Percentiles rank a stretch among this genome's conserved stretches.
phyloP scores from a whole-genome alignment of 1,284 basidiomycete species.

The Apiotrichum siamense region DNA sequence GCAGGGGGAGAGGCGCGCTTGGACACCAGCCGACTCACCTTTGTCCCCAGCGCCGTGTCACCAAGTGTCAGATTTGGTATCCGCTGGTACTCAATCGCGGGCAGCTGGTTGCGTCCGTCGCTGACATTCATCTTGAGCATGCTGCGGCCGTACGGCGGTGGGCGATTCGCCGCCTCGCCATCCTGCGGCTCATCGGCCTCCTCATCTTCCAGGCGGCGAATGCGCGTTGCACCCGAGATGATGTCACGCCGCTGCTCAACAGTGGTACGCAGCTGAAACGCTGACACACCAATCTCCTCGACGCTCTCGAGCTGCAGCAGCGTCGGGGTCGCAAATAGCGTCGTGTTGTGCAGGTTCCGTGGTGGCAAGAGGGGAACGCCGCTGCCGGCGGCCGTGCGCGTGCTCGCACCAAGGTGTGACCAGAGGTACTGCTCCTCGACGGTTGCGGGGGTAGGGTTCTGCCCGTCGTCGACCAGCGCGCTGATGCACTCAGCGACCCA shows the following conservation, averaged over 20 bases:
- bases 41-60: conserved; percentile 41
- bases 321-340: conserved; percentile 29
- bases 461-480: conserved; percentile 23
- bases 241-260: conserved; percentile 43
- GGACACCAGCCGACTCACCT: conserved; percentile 22
- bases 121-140: conserved; percentile 41
- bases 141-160: conserved; percentile 41
- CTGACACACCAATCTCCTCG: conserved; percentile 39
- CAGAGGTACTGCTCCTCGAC: conserved; percentile 36
- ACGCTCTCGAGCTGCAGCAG: conserved; percentile 37
- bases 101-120: conserved; percentile 36
- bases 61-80: conserved; percentile 33
- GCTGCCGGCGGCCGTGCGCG: conserved; percentile 3
- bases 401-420: conserved; percentile 29
- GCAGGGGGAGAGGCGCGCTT: background rate
- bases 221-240: conserved; percentile 36
- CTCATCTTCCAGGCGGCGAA: conserved; percentile 40
- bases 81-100: conserved; percentile 42
- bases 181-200: conserved; percentile 19
- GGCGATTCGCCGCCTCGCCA: conserved; percentile 16
- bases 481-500: conserved; percentile 32
- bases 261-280: conserved; percentile 37
- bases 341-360: conserved; percentile 12
- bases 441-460: conserved; percentile 11
- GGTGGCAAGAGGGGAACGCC: conserved; percentile 10